Evolutionary conservation across 208 protist species (phyloP), one percentile per base, ranked within the genome.

Genomic region (Acanthamoeba lugdunensis): DNA sequence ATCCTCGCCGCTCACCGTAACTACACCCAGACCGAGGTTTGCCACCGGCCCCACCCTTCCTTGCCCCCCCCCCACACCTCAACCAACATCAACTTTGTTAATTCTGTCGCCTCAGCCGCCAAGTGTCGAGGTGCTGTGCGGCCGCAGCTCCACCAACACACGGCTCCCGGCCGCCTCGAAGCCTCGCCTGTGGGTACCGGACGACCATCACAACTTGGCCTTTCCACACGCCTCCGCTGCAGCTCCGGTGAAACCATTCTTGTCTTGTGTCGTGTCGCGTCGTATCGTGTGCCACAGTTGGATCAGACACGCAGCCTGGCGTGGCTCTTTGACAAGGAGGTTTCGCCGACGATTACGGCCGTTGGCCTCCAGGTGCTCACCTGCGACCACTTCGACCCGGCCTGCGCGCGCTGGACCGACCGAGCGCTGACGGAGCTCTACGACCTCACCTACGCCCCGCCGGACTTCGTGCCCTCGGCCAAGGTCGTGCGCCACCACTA

Each of bases 331-430:
- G 21, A 67, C 1, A 67, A 9, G 61, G 8, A 67, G 61, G 21
- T 67, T 2, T 67, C 61, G 25, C 61, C 61, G 61, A 9, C 61
- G 23, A 16, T 71, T 4, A 18, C 4, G 1, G 65, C n/a, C 28
- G 65, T 41, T 2, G 65, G 65, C 65, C 0, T 71, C n/a, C 65
- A 37, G 65, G 28, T 71, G 65, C 65, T 30, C 65, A 71, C 65
- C 0, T 71, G 65, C 8, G n/a, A 16, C 6, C 65, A 71, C 65
- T 71, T 71, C 28, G 65, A 71, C 65, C 65, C 65, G 65, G 28
- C 65, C 65, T 71, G 65, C 28, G 65, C 28, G 65, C 65, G 28
- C n/a, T 71, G 65, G 65, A 71, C 5, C 65, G 65, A 71, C 65
- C 28, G 3, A 8, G 0, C 65, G n/a, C 65, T 71, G 65, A 37